Conservation (phyloP, 2,329 filamentous ascomycete genomes). For the Diaporthe eres region DNA sequence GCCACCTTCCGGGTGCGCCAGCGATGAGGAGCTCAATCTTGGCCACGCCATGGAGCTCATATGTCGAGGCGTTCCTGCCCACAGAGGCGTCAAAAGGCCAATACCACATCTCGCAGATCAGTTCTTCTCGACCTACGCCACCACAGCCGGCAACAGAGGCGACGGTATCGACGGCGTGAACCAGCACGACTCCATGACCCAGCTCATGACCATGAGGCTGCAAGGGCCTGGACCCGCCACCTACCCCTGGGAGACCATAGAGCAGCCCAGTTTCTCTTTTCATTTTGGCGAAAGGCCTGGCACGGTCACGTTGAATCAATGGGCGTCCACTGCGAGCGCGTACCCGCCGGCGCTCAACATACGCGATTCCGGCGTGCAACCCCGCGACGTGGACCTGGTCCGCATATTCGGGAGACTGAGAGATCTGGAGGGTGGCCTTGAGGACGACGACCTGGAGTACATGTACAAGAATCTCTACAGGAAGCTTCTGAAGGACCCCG, state of each 20-base stretch:
- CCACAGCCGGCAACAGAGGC: constrained; percentile 60
- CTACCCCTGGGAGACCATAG: constrained; percentile 78
- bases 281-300: constrained; percentile 76
- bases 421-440: constrained; percentile 69
- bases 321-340: constrained; percentile 71
- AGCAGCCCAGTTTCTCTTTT: constrained; percentile 81
- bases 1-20: constrained; percentile 68
- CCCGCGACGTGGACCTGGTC: constrained; percentile 72
- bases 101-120: constrained; percentile 69
- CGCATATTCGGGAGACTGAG: constrained; percentile 72
- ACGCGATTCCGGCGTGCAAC: constrained; percentile 69
- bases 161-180: constrained; percentile 63
- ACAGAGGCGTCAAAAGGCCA: constrained; percentile 67
- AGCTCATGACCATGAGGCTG: constrained; percentile 70
- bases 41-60: constrained; percentile 71
- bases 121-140: constrained; percentile 70
- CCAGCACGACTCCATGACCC: constrained; percentile 68
- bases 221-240: constrained; percentile 58
- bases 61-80: constrained; percentile 68
- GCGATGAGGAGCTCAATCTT: constrained; percentile 65
- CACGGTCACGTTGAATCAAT: constrained; percentile 80
- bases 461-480: constrained; percentile 77
- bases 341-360: constrained; percentile 70
- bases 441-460: constrained; percentile 70
- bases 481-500: constrained; percentile 77